phyloP scores from a whole-genome alignment of 352 stramenopile genomes.

The Phytophthora foliorum region DNA sequence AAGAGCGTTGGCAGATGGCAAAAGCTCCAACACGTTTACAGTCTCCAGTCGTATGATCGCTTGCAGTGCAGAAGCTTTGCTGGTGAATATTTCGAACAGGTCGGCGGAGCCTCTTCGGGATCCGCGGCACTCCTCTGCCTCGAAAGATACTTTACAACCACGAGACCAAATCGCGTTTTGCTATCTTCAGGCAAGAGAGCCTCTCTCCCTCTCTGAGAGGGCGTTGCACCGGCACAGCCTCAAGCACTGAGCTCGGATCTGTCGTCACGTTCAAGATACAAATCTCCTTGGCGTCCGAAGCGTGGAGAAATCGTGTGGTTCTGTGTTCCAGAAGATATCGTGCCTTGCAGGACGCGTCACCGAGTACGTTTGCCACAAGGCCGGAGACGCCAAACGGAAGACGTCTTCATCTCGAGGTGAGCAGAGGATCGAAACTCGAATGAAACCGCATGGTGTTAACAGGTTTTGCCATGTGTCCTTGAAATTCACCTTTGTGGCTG shows the following conservation, averaged over 20 bases:
- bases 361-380: background rate
- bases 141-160: slow-evolving; percentile 2
- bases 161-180: slow-evolving; percentile 1
- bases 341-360: slow-evolving; percentile 1
- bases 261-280: slow-evolving; percentile 14
- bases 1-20: background rate
- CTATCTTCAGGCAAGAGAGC: slow-evolving; percentile 1
- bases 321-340: slow-evolving; percentile 3
- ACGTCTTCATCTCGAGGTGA: too few relatives aligned
- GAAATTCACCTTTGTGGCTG: background rate
- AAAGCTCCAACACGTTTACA: background rate
- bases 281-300: slow-evolving; percentile 1
- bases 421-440: too few relatives aligned
- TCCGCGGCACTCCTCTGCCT: background rate
- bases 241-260: slow-evolving; percentile 21
- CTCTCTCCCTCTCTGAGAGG: too few relatives aligned
- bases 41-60: background rate
- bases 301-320: slow-evolving; percentile 3
- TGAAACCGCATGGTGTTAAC: background rate
- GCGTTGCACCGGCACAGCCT: slow-evolving; percentile 27
- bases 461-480: background rate
- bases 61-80: background rate
- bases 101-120: background rate
- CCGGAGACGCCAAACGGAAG: too few relatives aligned
- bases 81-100: background rate